Percentiles rank a stretch among this genome's conserved stretches.
These are phyloP conservation scores for Naganishia kalamii DNA, from an alignment of 768 basidiomycete species.

Conservation along the genomic window DNA sequence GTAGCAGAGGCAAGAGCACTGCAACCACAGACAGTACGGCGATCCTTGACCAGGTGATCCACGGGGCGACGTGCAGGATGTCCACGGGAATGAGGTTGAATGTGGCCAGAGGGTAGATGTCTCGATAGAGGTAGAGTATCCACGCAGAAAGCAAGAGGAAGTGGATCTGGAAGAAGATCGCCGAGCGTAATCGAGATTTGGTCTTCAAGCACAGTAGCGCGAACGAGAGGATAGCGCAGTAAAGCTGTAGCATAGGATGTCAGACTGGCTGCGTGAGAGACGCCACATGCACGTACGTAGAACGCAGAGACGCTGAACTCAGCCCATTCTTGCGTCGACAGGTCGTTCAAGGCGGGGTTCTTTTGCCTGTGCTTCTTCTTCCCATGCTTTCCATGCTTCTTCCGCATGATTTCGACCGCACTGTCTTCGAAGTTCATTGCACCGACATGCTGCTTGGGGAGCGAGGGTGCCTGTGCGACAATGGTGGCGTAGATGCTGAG, in stretches of 20 bases:
- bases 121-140: slow-evolving; percentile 55
- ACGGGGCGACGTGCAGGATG: slow-evolving; percentile 47
- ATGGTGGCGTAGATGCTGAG: slow-evolving; percentile 52
- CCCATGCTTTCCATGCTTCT: slow-evolving; percentile 38
- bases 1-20: slow-evolving; percentile 54
- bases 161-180: slow-evolving; percentile 40
- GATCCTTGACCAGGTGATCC: slow-evolving; percentile 55
- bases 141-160: slow-evolving; percentile 53
- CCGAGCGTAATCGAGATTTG: slow-evolving; percentile 43
- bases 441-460: background rate
- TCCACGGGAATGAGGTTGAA: slow-evolving; percentile 55
- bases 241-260: slow-evolving; percentile 45
- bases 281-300: slow-evolving; percentile 43
- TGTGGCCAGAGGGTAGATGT: slow-evolving; percentile 57
- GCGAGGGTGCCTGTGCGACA: slow-evolving; percentile 41
- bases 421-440: slow-evolving; percentile 15
- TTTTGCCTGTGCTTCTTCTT: slow-evolving; percentile 38
- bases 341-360: slow-evolving; percentile 36
- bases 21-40: slow-evolving; percentile 51
- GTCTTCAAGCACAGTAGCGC: slow-evolving; percentile 49
- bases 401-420: slow-evolving; percentile 16
- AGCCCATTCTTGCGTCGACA: slow-evolving; percentile 37
- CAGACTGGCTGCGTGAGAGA: background rate
- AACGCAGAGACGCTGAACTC: slow-evolving; percentile 44
- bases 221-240: slow-evolving; percentile 51